Conservation (phyloP, 148 eudicot species). For the Vaccinium darrowii region DNA sequence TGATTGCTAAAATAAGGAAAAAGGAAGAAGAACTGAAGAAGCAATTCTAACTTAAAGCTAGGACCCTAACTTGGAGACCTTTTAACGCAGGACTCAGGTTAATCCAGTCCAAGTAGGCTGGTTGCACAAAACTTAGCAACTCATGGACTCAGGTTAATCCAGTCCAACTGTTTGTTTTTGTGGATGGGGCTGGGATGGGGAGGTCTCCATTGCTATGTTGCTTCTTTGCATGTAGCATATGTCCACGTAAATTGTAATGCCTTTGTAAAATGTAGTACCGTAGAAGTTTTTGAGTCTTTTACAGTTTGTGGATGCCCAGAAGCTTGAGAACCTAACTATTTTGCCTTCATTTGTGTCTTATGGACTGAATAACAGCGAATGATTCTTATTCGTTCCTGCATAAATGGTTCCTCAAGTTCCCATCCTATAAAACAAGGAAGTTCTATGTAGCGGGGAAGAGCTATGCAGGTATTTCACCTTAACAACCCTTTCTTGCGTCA, state of each 20-base stretch:
- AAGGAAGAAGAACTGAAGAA: neutral
- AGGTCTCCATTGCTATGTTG: no score
- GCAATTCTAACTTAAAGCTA: neutral
- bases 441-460: constrained; percentile 94
- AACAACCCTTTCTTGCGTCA: neutral
- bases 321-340: constrained; percentile 15
- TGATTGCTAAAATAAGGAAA: neutral
- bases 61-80: no score
- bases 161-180: no score
- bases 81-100: no score
- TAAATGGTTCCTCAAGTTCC: constrained; percentile 85
- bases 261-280: no score
- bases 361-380: constrained; percentile 43
- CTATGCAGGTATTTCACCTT: constrained; percentile 62
- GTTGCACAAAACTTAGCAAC: no score
- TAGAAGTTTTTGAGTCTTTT: neutral
- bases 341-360: constrained; percentile 3
- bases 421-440: constrained; percentile 46
- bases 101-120: no score
- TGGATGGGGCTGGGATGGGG: no score
- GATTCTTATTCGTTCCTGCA: constrained; percentile 79
- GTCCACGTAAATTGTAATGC: no score
- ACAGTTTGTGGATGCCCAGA: neutral
- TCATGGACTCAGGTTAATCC: no score
- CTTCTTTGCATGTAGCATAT: no score